phyloP scores from a whole-genome alignment of 1,139 yeast species.

The Meyerozyma carpophila region DNA sequence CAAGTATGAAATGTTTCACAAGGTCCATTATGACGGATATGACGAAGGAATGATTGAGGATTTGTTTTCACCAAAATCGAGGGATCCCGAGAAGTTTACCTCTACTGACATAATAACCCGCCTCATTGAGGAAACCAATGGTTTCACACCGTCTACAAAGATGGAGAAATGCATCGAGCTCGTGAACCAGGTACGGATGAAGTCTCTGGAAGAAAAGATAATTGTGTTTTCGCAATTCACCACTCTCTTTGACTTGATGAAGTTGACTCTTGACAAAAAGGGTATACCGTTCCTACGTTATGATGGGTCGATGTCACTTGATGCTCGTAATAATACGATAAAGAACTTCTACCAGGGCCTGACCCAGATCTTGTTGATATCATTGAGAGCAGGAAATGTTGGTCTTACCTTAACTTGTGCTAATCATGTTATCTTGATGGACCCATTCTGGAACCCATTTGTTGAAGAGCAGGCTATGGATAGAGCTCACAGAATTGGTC shows the following conservation, averaged over 20 bases:
- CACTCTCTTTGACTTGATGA: constrained; percentile 65
- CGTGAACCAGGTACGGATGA: constrained; percentile 34
- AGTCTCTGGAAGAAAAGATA: constrained; percentile 53
- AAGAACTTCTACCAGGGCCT: constrained; percentile 54
- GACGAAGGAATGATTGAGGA: constrained; percentile 7
- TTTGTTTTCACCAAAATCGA: constrained; percentile 4
- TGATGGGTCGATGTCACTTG: constrained; percentile 77
- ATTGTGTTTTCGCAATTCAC: constrained; percentile 86
- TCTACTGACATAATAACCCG: constrained; percentile 17
- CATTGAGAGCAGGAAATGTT: constrained; percentile 88
- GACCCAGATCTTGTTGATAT: constrained; percentile 56
- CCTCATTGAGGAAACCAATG: constrained; percentile 25
- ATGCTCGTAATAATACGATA: constrained; percentile 57
- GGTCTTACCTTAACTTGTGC: constrained; percentile 93
- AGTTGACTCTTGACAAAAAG: constrained; percentile 46
- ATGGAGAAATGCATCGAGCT: constrained; percentile 45
- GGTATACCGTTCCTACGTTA: constrained; percentile 55
- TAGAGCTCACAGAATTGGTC: constrained; percentile 92
- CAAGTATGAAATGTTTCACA: constrained; percentile 48
- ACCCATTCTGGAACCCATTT: constrained; percentile 96
- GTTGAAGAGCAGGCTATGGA: constrained; percentile 97
- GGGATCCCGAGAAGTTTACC: constrained; percentile 8
- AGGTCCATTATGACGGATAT: constrained; percentile 28
- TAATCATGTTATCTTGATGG: constrained; percentile 81
- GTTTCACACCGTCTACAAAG: constrained; percentile 49